Evolutionary conservation across 2,329 filamentous ascomycete species (phyloP).

Genomic region (Penicillium sumatraense): DNA sequence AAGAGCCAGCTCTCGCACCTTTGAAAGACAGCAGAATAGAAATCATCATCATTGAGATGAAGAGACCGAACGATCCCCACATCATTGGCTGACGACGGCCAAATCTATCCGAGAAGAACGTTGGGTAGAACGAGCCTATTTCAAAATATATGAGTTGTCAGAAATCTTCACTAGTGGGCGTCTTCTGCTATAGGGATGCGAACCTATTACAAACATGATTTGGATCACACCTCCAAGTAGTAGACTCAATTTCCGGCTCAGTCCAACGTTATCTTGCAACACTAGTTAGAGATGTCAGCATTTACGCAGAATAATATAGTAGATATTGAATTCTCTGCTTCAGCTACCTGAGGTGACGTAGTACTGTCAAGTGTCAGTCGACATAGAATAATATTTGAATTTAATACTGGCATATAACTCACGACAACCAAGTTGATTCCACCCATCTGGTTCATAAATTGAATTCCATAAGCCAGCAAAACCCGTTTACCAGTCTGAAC

Average conservation of each 20-base stretch:
- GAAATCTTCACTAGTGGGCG: not conserved
- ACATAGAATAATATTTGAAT: conserved; percentile 2
- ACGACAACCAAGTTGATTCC: conserved; percentile 55
- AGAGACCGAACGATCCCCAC: conserved; percentile 38
- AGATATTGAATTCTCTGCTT: not conserved
- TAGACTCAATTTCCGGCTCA: conserved; percentile 49
- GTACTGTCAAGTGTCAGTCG: conserved; percentile 22
- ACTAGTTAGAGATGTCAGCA: conserved; percentile 29
- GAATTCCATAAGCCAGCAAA: conserved; percentile 53
- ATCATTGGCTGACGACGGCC: conserved; percentile 45
- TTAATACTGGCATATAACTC: conserved; percentile 22
- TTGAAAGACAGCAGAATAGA: conserved; percentile 51
- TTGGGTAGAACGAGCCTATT: conserved; percentile 48
- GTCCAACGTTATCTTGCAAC: conserved; percentile 52
- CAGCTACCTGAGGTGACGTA: conserved; percentile 32
- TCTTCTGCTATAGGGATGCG: not conserved
- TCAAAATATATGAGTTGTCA: not conserved
- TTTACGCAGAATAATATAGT: not conserved
- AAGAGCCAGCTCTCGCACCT: conserved; percentile 22
- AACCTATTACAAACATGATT: conserved; percentile 36
- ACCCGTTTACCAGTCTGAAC: conserved; percentile 51
- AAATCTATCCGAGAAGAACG: conserved; percentile 51
- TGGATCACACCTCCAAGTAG: conserved; percentile 52
- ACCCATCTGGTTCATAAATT: conserved; percentile 57
- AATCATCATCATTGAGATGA: conserved; percentile 49